These are phyloP conservation scores for Papiliotrema nemorosa DNA, from an alignment of 1,284 basidiomycete genomes.

Conservation along the genomic window DNA sequence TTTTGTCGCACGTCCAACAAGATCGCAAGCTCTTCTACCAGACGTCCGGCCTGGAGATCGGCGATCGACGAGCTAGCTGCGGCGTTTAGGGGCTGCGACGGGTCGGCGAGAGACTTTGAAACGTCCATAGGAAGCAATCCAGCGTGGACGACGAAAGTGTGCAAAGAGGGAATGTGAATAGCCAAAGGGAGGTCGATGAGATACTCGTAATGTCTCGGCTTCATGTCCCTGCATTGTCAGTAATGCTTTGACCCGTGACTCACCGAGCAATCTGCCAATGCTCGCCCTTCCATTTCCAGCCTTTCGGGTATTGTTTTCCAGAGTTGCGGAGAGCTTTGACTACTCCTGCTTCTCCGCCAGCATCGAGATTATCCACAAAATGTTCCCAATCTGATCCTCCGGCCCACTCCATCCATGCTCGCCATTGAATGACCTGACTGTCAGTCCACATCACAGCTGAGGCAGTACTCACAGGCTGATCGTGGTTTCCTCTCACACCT, in stretches of 20 bases:
- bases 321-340: constrained; percentile 13
- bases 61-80: constrained; percentile 30
- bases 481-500: constrained; percentile 86
- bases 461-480: constrained; percentile 55
- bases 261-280: constrained; percentile 70
- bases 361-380: constrained; percentile 19
- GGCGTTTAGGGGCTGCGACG: constrained; percentile 59
- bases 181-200: constrained; percentile 66
- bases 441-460: neutral
- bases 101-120: constrained; percentile 45
- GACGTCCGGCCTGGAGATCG: constrained; percentile 8
- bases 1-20: constrained; percentile 68
- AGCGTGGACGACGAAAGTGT: constrained; percentile 76
- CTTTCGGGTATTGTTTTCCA: constrained; percentile 38
- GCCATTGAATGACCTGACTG: constrained; percentile 72
- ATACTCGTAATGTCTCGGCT: constrained; percentile 59
- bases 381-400: constrained; percentile 32
- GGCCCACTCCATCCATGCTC: constrained; percentile 63
- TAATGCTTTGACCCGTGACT: too few species aligned
- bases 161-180: constrained; percentile 70
- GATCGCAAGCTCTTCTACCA: constrained; percentile 17
- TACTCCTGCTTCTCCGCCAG: constrained; percentile 13
- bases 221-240: constrained; percentile 52
- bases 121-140: constrained; percentile 73
- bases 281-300: constrained; percentile 68